Percentiles rank a stretch among this genome's conserved stretches.
phyloP scores from a whole-genome alignment of 1,139 yeast genomes.

The Blastobotrys elegans region DNA sequence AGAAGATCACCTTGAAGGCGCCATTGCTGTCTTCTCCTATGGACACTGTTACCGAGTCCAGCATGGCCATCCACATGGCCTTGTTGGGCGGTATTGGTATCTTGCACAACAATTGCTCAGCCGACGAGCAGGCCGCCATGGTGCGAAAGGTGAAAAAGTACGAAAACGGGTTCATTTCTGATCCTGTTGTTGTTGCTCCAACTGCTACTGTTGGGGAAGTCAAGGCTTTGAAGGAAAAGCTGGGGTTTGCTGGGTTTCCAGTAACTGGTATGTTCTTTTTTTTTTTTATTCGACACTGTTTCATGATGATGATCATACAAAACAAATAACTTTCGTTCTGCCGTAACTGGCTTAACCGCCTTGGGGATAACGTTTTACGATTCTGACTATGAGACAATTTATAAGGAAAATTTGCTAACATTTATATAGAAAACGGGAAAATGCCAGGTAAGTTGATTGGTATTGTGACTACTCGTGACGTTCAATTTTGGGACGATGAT shows the following conservation, averaged over 20 bases:
- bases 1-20: conserved; percentile 82
- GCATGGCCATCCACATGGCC: conserved; percentile 99
- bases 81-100: conserved; percentile 98
- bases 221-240: conserved; percentile 58
- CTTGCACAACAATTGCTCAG: conserved; percentile 92
- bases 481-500: conserved; percentile 84
- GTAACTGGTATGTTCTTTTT: conserved; percentile 87
- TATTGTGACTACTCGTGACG: conserved; percentile 94
- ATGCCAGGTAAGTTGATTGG: conserved; percentile 89
- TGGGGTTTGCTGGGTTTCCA: conserved; percentile 97
- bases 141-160: conserved; percentile 92
- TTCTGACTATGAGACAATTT: conserved; percentile 6
- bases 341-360: conserved; percentile 96
- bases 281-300: background rate
- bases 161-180: conserved; percentile 96
- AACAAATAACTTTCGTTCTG: conserved; percentile 96
- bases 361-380: conserved; percentile 59
- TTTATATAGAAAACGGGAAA: conserved; percentile 66
- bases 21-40: conserved; percentile 98
- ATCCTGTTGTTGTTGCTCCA: conserved; percentile 85
- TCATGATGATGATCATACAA: conserved; percentile 49
- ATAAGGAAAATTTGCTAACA: conserved; percentile 12
- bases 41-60: conserved; percentile 98
- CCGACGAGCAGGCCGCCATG: conserved; percentile 98
- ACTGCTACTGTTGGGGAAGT: conserved; percentile 74